A percentile compares a stretch with the other conserved stretches of the same genome.
Evolutionary conservation across 1,284 basidiomycete species (phyloP).

Genomic region (Rhodotorula sp.): DNA sequence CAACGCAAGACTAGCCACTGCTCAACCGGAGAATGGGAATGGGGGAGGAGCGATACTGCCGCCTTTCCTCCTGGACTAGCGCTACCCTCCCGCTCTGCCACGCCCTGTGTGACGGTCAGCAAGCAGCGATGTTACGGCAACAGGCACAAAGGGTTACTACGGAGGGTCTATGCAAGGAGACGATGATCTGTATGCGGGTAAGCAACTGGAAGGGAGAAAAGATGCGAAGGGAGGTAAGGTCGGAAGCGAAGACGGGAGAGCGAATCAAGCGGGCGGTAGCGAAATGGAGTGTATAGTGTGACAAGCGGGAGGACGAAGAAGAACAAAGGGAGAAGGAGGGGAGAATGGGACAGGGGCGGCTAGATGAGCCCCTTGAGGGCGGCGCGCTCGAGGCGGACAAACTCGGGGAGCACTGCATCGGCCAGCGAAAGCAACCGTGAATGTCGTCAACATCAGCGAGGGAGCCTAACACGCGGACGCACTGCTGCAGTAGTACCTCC

Average conservation of each 20-base stretch:
- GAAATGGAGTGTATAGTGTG: neutral
- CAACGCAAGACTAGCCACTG: no score
- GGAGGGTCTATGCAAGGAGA: neutral
- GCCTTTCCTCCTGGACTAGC: neutral
- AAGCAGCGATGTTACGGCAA: neutral
- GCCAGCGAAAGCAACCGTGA: no score
- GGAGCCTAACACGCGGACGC: neutral
- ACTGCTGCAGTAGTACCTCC: constrained; percentile 31
- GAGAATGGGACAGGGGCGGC: neutral
- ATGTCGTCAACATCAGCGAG: neutral
- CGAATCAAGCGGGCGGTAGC: neutral
- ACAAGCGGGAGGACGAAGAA: neutral
- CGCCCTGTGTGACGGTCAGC: no score
- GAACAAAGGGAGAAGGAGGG: no score
- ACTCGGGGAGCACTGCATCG: constrained; percentile 27
- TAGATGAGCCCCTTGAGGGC: constrained; percentile 18
- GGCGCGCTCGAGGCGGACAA: constrained; percentile 10
- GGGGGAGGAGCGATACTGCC: no score
- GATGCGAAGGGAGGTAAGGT: neutral
- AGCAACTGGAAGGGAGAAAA: neutral
- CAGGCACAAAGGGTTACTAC: neutral
- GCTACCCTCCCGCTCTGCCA: no score
- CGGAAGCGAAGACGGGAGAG: no score
- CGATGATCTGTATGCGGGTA: neutral
- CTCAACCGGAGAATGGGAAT: no score